phyloP scores from a whole-genome alignment of 2,329 filamentous ascomycete species.

The Fusarium lateritium region DNA sequence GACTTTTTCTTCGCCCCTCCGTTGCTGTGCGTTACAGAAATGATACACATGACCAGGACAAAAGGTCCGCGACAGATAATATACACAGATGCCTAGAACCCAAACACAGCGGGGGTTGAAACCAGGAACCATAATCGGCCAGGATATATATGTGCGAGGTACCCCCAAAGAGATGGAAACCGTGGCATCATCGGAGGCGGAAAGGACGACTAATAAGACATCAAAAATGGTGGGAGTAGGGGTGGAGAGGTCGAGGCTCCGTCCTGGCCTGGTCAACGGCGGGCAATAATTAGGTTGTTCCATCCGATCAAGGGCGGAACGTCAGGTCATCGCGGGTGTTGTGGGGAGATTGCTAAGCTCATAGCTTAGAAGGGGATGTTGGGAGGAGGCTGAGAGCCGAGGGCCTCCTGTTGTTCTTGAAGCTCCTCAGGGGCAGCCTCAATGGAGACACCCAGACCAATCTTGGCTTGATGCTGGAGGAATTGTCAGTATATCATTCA shows the following conservation, averaged over 20 bases:
- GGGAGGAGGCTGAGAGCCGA: slow-evolving; percentile 64
- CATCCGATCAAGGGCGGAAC: slow-evolving; percentile 43
- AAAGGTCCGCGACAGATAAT: slow-evolving; percentile 46
- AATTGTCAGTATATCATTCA: slow-evolving; percentile 35
- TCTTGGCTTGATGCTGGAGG: slow-evolving; percentile 89
- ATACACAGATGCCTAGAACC: slow-evolving; percentile 47
- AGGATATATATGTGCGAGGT: slow-evolving; percentile 26
- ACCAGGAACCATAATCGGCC: slow-evolving; percentile 17
- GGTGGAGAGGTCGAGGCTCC: slow-evolving; percentile 37
- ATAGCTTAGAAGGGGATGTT: slow-evolving; percentile 76
- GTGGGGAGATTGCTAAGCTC: slow-evolving; percentile 25
- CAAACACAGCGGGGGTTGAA: slow-evolving; percentile 14
- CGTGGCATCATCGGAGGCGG: slow-evolving; percentile 44
- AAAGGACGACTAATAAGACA: slow-evolving; percentile 53
- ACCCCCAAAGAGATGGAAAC: slow-evolving; percentile 11
- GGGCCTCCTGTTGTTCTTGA: slow-evolving; percentile 83
- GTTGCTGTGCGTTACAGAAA: slow-evolving; percentile 32
- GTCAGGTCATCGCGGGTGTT: slow-evolving; percentile 39
- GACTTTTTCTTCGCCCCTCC: slow-evolving; percentile 29
- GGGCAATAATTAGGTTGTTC: slow-evolving; percentile 50
- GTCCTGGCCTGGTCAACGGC: slow-evolving; percentile 44
- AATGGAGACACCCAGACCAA: slow-evolving; percentile 93
- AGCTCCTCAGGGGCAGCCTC: slow-evolving; percentile 88
- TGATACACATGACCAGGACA: slow-evolving; percentile 39
- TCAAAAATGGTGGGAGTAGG: slow-evolving; percentile 37